phyloP scores from a whole-genome alignment of 371 early-diverging fungal species.

The Saksenaea vasiformis region DNA sequence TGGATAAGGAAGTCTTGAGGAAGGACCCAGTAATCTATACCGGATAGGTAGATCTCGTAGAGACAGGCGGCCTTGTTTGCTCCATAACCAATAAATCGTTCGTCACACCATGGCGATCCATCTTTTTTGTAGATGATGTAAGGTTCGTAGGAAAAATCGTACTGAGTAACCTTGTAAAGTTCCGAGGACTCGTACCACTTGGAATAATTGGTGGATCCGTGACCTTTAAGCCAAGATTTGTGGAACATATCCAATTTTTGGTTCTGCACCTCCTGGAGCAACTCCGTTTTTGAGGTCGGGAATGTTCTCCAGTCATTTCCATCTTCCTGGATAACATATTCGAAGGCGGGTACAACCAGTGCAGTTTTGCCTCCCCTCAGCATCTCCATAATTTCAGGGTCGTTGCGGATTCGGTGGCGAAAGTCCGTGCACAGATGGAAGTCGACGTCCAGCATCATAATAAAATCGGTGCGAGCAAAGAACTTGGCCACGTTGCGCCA shows the following conservation, averaged over 20 bases:
- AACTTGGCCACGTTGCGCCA: constrained; percentile 74
- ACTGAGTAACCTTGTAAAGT: constrained; percentile 58
- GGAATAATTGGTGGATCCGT: constrained; percentile 64
- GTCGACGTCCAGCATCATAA: constrained; percentile 75
- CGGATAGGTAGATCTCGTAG: constrained; percentile 69
- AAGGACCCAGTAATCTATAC: constrained; percentile 66
- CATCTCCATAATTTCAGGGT: constrained; percentile 38
- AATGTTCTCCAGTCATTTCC: constrained; percentile 57
- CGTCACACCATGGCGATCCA: constrained; percentile 70
- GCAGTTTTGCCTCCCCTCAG: constrained; percentile 54
- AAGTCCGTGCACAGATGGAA: constrained; percentile 69
- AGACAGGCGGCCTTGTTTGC: constrained; percentile 76
- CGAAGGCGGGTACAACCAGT: constrained; percentile 69
- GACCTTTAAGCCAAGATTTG: constrained; percentile 62
- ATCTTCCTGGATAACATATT: constrained; percentile 56
- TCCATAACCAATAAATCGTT: constrained; percentile 76
- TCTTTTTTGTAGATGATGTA: constrained; percentile 67
- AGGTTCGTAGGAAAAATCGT: constrained; percentile 70
- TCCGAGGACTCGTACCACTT: constrained; percentile 54
- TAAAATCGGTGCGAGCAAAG: constrained; percentile 66
- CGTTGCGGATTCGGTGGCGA: constrained; percentile 43
- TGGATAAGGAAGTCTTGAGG: constrained; percentile 70
- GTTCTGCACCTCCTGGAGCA: constrained; percentile 40
- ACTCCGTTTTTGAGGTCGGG: constrained; percentile 52
- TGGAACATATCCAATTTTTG: constrained; percentile 66